Percentiles rank a stretch among this genome's conserved stretches.
Conservation (phyloP, 179 eudicot species). For the Beta lomatogona region DNA sequence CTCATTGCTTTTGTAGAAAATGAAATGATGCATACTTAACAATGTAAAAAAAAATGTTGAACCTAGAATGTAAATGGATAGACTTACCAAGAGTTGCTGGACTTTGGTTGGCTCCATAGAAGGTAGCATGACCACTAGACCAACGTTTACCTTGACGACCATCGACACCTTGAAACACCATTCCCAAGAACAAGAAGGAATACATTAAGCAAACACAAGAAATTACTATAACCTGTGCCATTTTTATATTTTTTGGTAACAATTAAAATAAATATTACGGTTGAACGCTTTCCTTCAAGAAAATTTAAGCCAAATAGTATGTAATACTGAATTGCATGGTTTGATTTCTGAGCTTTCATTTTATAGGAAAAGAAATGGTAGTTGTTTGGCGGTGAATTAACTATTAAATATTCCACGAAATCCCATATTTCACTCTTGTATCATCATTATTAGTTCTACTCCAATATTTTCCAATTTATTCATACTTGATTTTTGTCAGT, state of each 20-base stretch:
- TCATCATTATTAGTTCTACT: neutral
- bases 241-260: neutral
- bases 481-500: neutral
- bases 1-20: too few species aligned
- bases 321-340: slow-evolving; percentile 2
- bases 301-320: slow-evolving; percentile 6
- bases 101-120: slow-evolving; percentile 57
- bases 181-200: slow-evolving; percentile 18
- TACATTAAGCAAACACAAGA: slow-evolving; percentile 18
- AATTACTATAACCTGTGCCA: slow-evolving; percentile 11
- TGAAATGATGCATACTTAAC: neutral
- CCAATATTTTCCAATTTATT: neutral
- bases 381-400: slow-evolving; percentile 23
- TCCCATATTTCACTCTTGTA: neutral
- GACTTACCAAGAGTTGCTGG: slow-evolving; percentile 70
- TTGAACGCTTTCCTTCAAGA: neutral
- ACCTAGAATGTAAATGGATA: neutral
- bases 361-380: slow-evolving; percentile 4
- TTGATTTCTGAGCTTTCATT: slow-evolving; percentile 10
- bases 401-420: neutral
- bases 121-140: slow-evolving; percentile 66
- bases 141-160: slow-evolving; percentile 42
- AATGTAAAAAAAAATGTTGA: neutral
- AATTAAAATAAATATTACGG: neutral
- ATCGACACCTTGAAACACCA: slow-evolving; percentile 31